Evolutionary conservation across 805 yeast genomes (phyloP).

Genomic region (Wickerhamiella azyma): DNA sequence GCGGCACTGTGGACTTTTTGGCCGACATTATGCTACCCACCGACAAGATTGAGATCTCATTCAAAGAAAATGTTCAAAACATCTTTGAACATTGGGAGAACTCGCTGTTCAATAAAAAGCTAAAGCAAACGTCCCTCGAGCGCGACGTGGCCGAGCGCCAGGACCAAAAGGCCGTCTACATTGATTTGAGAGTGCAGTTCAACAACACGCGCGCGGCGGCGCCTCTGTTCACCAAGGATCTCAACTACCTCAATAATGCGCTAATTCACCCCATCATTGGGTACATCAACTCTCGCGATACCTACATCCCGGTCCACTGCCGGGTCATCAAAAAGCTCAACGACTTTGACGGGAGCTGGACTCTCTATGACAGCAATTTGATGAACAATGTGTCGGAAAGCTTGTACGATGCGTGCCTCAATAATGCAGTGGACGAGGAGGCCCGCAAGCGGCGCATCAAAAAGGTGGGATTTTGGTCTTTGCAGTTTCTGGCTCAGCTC

Average conservation of each 20-base stretch:
- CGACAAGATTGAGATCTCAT: slow-evolving; percentile 38
- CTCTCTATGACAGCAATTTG: slow-evolving; percentile 74
- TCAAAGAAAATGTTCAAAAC: slow-evolving; percentile 26
- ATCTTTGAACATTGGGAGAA: slow-evolving; percentile 31
- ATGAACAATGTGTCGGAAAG: slow-evolving; percentile 87
- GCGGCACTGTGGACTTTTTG: slow-evolving; percentile 83
- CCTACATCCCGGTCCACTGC: slow-evolving; percentile 78
- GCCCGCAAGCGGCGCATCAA: slow-evolving; percentile 55
- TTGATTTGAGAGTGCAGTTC: slow-evolving; percentile 67
- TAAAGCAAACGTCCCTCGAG: slow-evolving; percentile 23
- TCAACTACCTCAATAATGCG: slow-evolving; percentile 86
- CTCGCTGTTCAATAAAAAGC: slow-evolving; percentile 13
- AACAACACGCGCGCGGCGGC: slow-evolving; percentile 81
- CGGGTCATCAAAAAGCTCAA: slow-evolving; percentile 60
- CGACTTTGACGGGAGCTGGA: slow-evolving; percentile 96
- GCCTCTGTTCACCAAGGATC: slow-evolving; percentile 74
- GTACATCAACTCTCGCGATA: slow-evolving; percentile 78
- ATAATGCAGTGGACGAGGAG: slow-evolving; percentile 80
- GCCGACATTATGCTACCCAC: slow-evolving; percentile 81
- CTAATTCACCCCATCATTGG: slow-evolving; percentile 89
- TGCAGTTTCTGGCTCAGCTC: slow-evolving; percentile 71
- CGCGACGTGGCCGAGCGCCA: slow-evolving; percentile 19
- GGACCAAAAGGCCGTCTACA: slow-evolving; percentile 45
- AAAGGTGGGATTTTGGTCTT: slow-evolving; percentile 85
- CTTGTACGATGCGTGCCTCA: slow-evolving; percentile 80